These are phyloP conservation scores for Zymoseptoria ardabiliae DNA, from an alignment of 2,329 filamentous ascomycete genomes.

Conservation along the genomic window DNA sequence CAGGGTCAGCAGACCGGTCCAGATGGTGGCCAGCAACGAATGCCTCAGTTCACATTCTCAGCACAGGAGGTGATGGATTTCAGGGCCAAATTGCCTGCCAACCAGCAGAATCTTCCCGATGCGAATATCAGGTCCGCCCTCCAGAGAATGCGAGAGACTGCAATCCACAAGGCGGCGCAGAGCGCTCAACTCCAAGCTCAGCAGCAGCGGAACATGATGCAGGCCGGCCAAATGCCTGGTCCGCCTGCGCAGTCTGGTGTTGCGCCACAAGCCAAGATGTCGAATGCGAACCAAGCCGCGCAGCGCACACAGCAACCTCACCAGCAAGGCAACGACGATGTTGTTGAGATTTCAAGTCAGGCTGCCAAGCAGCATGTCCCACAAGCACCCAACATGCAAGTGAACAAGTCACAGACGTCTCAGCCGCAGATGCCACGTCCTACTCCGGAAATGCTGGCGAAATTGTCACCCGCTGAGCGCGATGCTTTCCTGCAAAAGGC, in stretches of 20 bases:
- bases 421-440: neutral
- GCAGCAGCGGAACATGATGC: neutral
- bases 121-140: neutral
- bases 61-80: neutral
- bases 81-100: neutral
- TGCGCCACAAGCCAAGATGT: neutral
- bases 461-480: slow-evolving; percentile 18
- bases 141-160: neutral
- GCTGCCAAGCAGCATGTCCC: slow-evolving; percentile 15
- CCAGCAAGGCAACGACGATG: slow-evolving; percentile 33
- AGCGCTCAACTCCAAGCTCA: neutral
- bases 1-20: neutral
- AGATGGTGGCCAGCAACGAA: neutral
- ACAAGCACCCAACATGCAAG: slow-evolving; percentile 27
- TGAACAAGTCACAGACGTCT: slow-evolving; percentile 12
- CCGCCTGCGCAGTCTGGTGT: neutral
- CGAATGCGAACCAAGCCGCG: slow-evolving; percentile 5
- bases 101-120: neutral
- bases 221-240: neutral
- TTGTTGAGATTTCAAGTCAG: slow-evolving; percentile 32
- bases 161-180: neutral
- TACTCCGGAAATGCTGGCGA: slow-evolving; percentile 18
- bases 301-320: slow-evolving; percentile 19
- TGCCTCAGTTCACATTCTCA: neutral
- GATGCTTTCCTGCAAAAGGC: slow-evolving; percentile 12